Base-by-base conservation (phyloP, 2,329 filamentous ascomycete genomes). In the Diaporthe humulicola region DNA sequence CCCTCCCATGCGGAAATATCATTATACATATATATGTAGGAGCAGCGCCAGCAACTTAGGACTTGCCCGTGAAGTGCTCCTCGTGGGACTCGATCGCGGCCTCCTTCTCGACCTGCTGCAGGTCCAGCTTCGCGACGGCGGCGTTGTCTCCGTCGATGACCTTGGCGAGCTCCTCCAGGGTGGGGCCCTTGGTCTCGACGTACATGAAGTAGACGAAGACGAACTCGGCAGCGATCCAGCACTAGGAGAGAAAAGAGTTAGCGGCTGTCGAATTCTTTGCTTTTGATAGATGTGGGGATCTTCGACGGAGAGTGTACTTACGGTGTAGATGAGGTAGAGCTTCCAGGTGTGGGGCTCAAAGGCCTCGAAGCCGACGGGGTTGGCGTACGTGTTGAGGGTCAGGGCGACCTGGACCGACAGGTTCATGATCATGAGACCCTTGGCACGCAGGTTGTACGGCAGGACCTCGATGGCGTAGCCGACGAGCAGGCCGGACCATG, bases 101-200 rank as follows among this genome's bases (percentile, higher is more conserved):
- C 77, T 87, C 86, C 81, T 87, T 86, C 81, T 87, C 85, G 71
- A 87, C 81, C 80, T 86, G 81, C 57, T 83, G 81, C 54, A 88
- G 79, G 78, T 89, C 85, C 72, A 89, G 75, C 74, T 85, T 83
- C 8, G 84, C 87, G 22, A 88, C 87, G 60, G 83, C 78, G 48
- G 89, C 90, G 25, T 88, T 83, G 42, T 91, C 88, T 52, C 90
- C 91, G 78, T 93, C 91, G 82, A 93, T 93, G 83, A 93, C 88
- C 84, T 90, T 90, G 80, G 90, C 90, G 66, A 93, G 87, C 82
- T 93, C 91, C 83, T 93, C 91, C 48, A 93, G 90, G 25, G 91
- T 92, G 2, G 90, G 89, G 42, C 91, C 90, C 77, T 87, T 88
- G 52, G 91, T 93, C 84, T 93, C 91, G 77, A 92, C 83, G 79